Percentiles rank a stretch among this genome's conserved stretches.
Conservation (phyloP, 208 protist species). For the Phytomonas sp. region DNA sequence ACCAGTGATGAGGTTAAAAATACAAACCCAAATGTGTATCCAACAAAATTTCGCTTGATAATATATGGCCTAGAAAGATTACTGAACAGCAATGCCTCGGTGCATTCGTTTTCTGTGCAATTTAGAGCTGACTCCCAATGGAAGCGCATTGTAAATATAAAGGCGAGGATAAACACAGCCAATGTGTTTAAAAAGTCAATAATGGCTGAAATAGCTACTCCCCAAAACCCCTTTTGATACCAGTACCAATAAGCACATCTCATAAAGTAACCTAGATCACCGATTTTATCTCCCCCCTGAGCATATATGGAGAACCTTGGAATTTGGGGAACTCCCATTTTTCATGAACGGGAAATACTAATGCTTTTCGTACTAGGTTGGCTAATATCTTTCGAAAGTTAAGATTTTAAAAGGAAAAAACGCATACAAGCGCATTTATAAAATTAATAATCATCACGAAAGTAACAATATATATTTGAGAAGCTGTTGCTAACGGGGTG, state of each 20-base stretch:
- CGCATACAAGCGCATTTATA: neutral
- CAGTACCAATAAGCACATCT: constrained; percentile 60
- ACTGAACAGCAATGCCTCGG: constrained; percentile 22
- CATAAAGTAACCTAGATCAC: constrained; percentile 64
- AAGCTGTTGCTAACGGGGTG: neutral
- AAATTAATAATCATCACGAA: neutral
- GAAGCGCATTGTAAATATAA: constrained; percentile 57
- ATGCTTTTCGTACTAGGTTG: neutral
- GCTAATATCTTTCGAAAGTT: neutral
- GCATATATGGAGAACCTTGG: constrained; percentile 30
- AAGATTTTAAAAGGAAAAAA: neutral
- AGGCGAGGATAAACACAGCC: constrained; percentile 31
- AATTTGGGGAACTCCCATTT: neutral
- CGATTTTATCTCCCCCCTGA: constrained; percentile 38
- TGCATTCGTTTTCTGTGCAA: constrained; percentile 57
- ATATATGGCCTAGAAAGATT: constrained; percentile 35
- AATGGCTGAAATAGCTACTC: constrained; percentile 30
- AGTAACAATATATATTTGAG: neutral
- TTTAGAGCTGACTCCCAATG: constrained; percentile 43
- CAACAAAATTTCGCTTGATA: constrained; percentile 15
- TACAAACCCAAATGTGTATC: constrained; percentile 26
- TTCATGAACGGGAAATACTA: neutral
- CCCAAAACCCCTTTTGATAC: constrained; percentile 70
- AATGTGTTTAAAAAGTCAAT: constrained; percentile 67
- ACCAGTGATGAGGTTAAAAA: constrained; percentile 35